These are phyloP conservation scores for Pleurotus platypus DNA, from an alignment of 768 basidiomycete species.

Conservation along the genomic window DNA sequence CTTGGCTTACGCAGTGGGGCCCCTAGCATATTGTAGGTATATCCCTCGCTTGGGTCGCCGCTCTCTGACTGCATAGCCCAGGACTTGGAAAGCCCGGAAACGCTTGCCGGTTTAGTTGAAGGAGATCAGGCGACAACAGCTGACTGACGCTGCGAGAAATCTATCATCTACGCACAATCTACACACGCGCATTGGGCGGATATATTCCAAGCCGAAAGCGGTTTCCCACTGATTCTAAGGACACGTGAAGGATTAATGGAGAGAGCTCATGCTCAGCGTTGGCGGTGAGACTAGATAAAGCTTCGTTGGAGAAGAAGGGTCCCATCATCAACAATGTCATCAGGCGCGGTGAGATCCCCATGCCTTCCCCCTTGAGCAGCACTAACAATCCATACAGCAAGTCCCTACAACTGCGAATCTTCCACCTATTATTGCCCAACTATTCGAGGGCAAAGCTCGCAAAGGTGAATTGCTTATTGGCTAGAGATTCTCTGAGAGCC, in stretches of 20 bases:
- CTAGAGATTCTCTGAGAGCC: neutral
- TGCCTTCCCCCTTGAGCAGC: neutral
- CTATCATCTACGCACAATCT: neutral
- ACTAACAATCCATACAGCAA: neutral
- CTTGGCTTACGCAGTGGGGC: too few species aligned
- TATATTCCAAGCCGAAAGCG: neutral
- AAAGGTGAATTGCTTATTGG: conserved; percentile 40
- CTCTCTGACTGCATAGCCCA: too few species aligned
- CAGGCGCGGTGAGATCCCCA: neutral
- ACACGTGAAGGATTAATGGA: neutral
- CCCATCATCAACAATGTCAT: neutral
- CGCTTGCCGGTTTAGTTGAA: too few species aligned
- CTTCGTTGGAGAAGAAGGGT: neutral
- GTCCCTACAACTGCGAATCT: conserved; percentile 29
- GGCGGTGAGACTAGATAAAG: neutral
- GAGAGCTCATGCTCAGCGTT: neutral
- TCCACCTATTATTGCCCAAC: conserved; percentile 41
- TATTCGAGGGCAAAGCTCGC: conserved; percentile 66
- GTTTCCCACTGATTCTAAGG: neutral
- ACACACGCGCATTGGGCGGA: neutral
- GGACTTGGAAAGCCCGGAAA: too few species aligned
- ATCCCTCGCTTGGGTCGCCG: too few species aligned
- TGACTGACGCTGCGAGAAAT: neutral
- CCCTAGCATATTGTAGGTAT: too few species aligned
- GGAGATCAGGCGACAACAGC: neutral